Evolutionary conservation across 2,329 filamentous ascomycete species (phyloP), one percentile per base, ranked within the genome.

Genomic region (Aureobasidium sp.): DNA sequence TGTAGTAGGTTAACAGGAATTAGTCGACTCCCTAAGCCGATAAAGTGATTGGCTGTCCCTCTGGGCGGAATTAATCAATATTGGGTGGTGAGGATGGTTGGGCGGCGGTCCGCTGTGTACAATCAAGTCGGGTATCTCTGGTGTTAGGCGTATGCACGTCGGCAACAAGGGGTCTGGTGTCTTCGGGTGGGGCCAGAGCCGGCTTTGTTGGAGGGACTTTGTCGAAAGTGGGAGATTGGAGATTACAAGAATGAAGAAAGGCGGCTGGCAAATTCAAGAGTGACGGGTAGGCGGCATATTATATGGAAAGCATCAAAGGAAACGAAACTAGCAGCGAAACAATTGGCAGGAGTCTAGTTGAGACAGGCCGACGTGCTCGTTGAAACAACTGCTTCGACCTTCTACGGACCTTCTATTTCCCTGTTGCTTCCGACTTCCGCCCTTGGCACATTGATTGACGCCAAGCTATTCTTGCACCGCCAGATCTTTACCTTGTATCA

Each of bases 61-160:
- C 29, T 58, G 2, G 32, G 25, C 25, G 39, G 53, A 30, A 44
- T 57, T 57, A 45, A 57, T 57, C n/a, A 44, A 55, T 45, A 34
- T 57, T 11, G 53, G 41, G 41, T 25, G 53, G 39, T 25, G 21
- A 30, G 27, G 16, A 5, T 16, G n/a, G 41, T 45, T 27, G 39
- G 53, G 53, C 39, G 53, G 16, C 27, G 13, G n/a, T 9, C 10
- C 16, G 10, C 34, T 9, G 21, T 29, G 53, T 44, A 45, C 53
- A 57, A 57, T 44, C 53, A 57, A 21, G 15, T 30, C 13, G 53
- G 34, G 25, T 42, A 34, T 11, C n/a, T 1, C 8, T 6, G 6
- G 29, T 57, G 41, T 34, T 57, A 27, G 50, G 50, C 53, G 53
- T 36, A 57, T 57, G 53, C 53, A 57, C 39, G 53, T 45, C 34